Evolutionary conservation across 2,329 filamentous ascomycete species (phyloP), one percentile per base, ranked within the genome.

Genomic region (Aaosphaeria pasadenensis): DNA sequence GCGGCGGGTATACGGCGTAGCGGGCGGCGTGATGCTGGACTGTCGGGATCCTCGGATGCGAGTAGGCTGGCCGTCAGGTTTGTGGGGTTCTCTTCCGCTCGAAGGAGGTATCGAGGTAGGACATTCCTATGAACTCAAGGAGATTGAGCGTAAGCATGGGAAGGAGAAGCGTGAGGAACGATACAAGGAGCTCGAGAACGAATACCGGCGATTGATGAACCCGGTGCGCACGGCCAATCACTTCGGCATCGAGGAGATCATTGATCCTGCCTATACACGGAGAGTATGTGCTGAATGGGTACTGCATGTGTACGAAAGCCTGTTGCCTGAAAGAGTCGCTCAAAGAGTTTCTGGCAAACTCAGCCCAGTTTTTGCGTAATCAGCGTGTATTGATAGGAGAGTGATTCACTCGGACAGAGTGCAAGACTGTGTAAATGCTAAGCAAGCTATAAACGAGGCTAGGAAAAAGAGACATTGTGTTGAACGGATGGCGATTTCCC

Each of bases 101-200:
- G 81, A 84, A 46, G 84, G 83, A 2, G 83, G 83, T 0, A 85
- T 86, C 32, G 82, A 86, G 55, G 83, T 84, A 6, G 82, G 77
- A 0, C 83, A 86, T 65, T 74, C 79, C 1, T 77, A 79, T 47
- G 83, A 86, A 54, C 62, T 86, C 50, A 78, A 76, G 49, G 75
- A 81, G 53, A 69, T 76, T 31, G 78, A 78, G 30, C 75, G 78
- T 48, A 77, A 75, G 45, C 58, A 72, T 29, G 80, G 80, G 0
- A 67, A 72, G 32, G 76, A 78, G 51, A 75, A 74, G 46, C 60
- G 69, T 43, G 69, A 74, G 13, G 74, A 74, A 52, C 63, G 75
- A 39, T 85, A 84, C 53, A 71, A 73, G 38, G 78, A 83, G 57
- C 54, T 86, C 31, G 79, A 85, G 40, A 75, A 79, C 28, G 81